A percentile compares a stretch with the other conserved stretches of the same genome.
phyloP scores from a whole-genome alignment of 495 filamentous ascomycete genomes.

The Cercophora sp. region DNA sequence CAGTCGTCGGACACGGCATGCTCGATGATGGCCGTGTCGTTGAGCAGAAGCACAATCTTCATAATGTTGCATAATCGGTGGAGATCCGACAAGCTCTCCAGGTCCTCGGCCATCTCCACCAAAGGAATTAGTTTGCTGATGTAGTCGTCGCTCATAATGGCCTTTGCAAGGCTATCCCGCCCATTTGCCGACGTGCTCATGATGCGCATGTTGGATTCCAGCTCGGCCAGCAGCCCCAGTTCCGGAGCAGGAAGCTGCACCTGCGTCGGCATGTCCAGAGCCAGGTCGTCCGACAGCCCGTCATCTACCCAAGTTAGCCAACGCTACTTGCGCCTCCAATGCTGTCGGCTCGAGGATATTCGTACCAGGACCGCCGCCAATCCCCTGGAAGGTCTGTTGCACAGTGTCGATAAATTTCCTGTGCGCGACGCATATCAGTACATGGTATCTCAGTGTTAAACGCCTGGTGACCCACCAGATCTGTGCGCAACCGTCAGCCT shows the following conservation, averaged over 20 bases:
- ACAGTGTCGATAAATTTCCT: constrained; percentile 91
- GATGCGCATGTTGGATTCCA: constrained; percentile 74
- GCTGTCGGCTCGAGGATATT: neutral
- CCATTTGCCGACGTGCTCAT: constrained; percentile 69
- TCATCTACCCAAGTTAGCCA: constrained; percentile 58
- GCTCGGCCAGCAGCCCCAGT: constrained; percentile 73
- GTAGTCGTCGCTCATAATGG: constrained; percentile 78
- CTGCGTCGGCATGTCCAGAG: constrained; percentile 61
- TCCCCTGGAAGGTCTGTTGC: constrained; percentile 56
- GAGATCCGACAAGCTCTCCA: constrained; percentile 79
- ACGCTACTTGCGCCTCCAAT: too few relatives aligned
- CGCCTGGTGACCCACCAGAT: constrained; percentile 70
- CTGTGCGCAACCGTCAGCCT: constrained; percentile 85
- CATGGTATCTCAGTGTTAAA: neutral
- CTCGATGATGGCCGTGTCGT: constrained; percentile 92
- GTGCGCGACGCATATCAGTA: neutral
- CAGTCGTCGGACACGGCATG: constrained; percentile 84
- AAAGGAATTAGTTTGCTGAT: constrained; percentile 82
- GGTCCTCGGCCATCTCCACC: constrained; percentile 81
- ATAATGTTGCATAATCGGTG: constrained; percentile 96
- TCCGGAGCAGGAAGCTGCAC: constrained; percentile 74
- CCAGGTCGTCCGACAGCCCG: constrained; percentile 78
- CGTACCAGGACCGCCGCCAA: constrained; percentile 48
- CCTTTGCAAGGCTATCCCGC: constrained; percentile 85
- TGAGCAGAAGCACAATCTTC: constrained; percentile 91